Base-by-base conservation (phyloP, 2,329 filamentous ascomycete species). In the Ophiostoma sp. region DNA sequence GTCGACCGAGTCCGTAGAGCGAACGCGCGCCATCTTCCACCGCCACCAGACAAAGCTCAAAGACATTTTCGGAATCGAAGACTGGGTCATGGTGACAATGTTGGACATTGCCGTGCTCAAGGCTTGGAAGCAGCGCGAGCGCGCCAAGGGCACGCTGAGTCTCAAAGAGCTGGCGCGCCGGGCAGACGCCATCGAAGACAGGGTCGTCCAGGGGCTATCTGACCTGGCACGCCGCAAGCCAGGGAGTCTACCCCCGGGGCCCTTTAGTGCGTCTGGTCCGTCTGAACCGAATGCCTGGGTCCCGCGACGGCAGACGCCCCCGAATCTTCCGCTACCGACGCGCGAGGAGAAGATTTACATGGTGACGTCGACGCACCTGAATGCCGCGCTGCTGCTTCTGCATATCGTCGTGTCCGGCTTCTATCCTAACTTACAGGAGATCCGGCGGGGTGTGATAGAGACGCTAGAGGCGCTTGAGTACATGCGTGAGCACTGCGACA, bases 21-120 rank as follows among this genome's bases (percentile, higher is more conserved):
- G 68, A 16, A 69, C 68, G 8, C 65, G 55, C 1, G 65, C 68
- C 65, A 69, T 69, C 36, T 69, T 69, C 52, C 68, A 69, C 65
- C 27, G 11, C 5, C 9, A 36, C 49, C 68, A 69, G 52, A 49
- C 68, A 60, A 67, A 63, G 18, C 45, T 69, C 5, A 38, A 49
- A 8, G 63, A 69, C 18, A 65, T 62, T 36, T 65, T 67, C 38
- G 68, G 68, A 4, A 36, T 66, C 12, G 68, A 69, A 42, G 68
- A 69, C 66, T 67, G 65, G 65, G 65, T 67, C 11, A 3, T 69
- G 18, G 60, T 66, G 9, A 65, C 63, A 4, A 27, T 69, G 68
- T 65, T 69, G 11, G 68, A 69, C 52, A 44, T 69, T 6, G 65
- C 65, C 36, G 62, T 67, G 6, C 68, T 69, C 41, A 67, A 65